These are phyloP conservation scores for Myxozyma mucilagina DNA, from an alignment of 805 yeast genomes.

Conservation along the genomic window DNA sequence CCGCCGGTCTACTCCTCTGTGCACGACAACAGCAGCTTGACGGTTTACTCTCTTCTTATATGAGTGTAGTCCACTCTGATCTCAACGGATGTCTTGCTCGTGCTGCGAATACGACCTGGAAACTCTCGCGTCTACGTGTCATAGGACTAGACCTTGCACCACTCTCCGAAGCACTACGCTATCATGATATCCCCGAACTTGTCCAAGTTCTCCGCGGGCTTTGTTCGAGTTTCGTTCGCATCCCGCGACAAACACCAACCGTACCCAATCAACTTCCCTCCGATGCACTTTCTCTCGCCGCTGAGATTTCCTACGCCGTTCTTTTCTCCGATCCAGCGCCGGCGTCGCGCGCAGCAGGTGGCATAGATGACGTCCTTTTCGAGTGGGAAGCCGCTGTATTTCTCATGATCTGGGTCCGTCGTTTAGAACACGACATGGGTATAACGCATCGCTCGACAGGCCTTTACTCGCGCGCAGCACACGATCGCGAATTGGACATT, in stretches of 20 bases:
- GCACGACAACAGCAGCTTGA: conserved; percentile 23
- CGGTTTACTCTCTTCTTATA: conserved; percentile 10
- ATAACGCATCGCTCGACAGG: conserved; percentile 4
- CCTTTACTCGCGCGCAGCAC: conserved; percentile 16
- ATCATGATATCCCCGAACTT: conserved; percentile 23
- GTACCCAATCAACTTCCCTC: neutral
- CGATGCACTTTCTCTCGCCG: conserved; percentile 16
- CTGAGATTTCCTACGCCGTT: conserved; percentile 23
- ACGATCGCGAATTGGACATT: conserved; percentile 24
- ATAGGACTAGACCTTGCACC: conserved; percentile 11
- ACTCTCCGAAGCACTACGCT: conserved; percentile 20
- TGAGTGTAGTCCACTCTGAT: conserved; percentile 10
- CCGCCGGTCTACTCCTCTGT: conserved; percentile 9
- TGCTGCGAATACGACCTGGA: conserved; percentile 22
- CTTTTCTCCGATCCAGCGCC: conserved; percentile 10
- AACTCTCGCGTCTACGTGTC: conserved; percentile 18
- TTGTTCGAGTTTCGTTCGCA: neutral
- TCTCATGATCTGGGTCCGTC: conserved; percentile 24
- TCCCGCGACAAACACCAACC: neutral
- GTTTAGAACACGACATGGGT: conserved; percentile 26
- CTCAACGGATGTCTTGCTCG: conserved; percentile 3
- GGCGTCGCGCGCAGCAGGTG: conserved; percentile 6
- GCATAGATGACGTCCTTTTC: conserved; percentile 23
- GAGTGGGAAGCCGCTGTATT: conserved; percentile 26
- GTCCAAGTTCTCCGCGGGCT: conserved; percentile 10